Base-by-base conservation (phyloP, 495 filamentous ascomycete species). In the Penicillium ochrochloron region DNA sequence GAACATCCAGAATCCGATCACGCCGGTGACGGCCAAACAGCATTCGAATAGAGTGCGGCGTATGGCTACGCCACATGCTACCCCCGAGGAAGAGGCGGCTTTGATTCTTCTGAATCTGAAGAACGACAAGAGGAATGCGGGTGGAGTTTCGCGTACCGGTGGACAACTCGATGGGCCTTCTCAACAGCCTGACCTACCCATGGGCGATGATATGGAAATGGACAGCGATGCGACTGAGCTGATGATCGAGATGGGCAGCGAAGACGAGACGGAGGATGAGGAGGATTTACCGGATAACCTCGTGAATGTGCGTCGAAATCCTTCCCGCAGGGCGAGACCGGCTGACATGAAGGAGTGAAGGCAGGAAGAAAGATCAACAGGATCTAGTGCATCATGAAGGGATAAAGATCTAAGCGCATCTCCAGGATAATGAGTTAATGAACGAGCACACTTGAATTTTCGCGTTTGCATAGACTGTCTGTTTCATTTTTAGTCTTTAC, bases 401-500 rank as follows among this genome's bases (percentile, higher is more conserved):
- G 48, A 29, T 2, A 25, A 12, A n/a, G 21, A 29, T 29, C 25
- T 31, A 8, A 52, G 15, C 3, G 2, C 25, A 52, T 29, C 10
- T 52, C 15, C 1, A 31, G 27, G n/a, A n/a, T n/a, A n/a, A n/a
- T n/a, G n/a, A 52, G 48, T 31, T 56, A 21, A 37, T 37, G 23
- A 34, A 54, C 8, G 25, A 31, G 33, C n/a, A 2, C 25, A n/a
- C 6, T 34, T 19, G 10, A 8, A 37, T 3, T 37, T 11, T 37
- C n/a, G 34, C 7, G 21, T 56, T 56, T 56, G 53, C 9, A 21
- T 56, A 34, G 33, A 56, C 51, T 56, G 53, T 19, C 37, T 25
- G 33, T 9, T 41, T 10, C 17, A 48, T 48, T 12, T 57, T 52
- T 67, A 48, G 44, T 48, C 19, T 69, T 63, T 63, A 68, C 60